These are phyloP conservation scores for slime mould (Dictyostelium discoideum) DNA, from an alignment of 78 protist species.

Conservation along the genomic window DNA sequence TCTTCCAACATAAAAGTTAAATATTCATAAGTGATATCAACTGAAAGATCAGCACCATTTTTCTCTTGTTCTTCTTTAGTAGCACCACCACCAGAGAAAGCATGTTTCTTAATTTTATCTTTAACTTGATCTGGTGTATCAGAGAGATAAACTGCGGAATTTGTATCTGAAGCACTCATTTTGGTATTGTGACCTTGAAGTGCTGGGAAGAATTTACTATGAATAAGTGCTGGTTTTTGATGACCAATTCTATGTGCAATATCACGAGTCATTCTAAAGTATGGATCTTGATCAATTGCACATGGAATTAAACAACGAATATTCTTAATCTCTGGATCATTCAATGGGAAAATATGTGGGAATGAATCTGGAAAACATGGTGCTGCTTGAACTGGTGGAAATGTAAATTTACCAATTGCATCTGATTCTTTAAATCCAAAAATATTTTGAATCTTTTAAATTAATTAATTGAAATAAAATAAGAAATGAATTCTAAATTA, in stretches of 20 bases:
- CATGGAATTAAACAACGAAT: conserved; percentile 99
- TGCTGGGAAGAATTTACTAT: conserved; percentile 98
- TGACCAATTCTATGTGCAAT: conserved; percentile 95
- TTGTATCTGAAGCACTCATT: conserved; percentile 94
- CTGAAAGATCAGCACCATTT: conserved; percentile 91
- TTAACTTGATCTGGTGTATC: conserved; percentile 96
- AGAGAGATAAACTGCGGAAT: conserved; percentile 94
- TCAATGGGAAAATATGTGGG: conserved; percentile 95
- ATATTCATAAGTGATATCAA: conserved; percentile 95
- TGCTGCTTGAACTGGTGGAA: conserved; percentile 98
- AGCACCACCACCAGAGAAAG: conserved; percentile 97
- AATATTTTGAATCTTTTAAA: conserved; percentile 66
- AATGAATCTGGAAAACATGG: conserved; percentile 96
- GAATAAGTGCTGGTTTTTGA: conserved; percentile 96
- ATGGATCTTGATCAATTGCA: conserved; percentile 99
- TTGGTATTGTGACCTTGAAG: conserved; percentile 93
- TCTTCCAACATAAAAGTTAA: conserved; percentile 93
- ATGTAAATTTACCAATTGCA: conserved; percentile 91
- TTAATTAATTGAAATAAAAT: background rate
- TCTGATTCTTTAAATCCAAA: conserved; percentile 91
- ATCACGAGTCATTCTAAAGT: conserved; percentile 99
- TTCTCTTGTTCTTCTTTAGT: conserved; percentile 96
- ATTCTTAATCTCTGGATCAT: conserved; percentile 34
- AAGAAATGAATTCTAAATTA: too few species aligned
- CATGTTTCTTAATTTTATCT: conserved; percentile 92